phyloP scores from a whole-genome alignment of 139 green algal species.

The Micromonas commoda region DNA sequence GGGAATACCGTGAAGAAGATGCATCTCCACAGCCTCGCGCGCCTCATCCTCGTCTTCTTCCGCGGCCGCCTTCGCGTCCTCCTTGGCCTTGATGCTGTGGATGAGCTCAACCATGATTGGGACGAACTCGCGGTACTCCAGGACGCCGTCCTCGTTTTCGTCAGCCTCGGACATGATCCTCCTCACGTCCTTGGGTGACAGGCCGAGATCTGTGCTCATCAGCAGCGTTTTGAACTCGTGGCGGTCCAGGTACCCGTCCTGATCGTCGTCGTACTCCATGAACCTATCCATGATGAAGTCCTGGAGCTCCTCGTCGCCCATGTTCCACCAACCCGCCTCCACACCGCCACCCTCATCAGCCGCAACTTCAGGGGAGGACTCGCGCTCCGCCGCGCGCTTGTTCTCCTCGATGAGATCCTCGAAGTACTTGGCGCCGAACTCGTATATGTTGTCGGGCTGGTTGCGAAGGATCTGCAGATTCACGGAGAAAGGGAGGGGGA shows the following conservation, averaged over 20 bases:
- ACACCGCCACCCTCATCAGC: not conserved
- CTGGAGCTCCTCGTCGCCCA: conserved; percentile 28
- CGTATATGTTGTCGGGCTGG: conserved; percentile 65
- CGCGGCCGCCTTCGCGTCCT: not conserved
- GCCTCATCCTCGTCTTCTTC: conserved; percentile 20
- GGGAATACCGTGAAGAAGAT: conserved; percentile 47
- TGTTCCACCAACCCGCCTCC: conserved; percentile 7
- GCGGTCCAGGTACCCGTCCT: conserved; percentile 48
- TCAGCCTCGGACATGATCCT: conserved; percentile 52
- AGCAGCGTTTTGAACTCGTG: conserved; percentile 47
- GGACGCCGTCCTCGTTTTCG: conserved; percentile 53
- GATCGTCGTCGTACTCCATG: conserved; percentile 46
- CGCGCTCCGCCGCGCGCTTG: too few relatives aligned
- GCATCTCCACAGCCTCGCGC: conserved; percentile 6
- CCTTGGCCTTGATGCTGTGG: conserved; percentile 22
- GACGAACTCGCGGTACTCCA: conserved; percentile 51
- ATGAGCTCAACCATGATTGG: conserved; percentile 35
- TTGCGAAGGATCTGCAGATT: conserved; percentile 19
- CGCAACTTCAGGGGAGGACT: not conserved
- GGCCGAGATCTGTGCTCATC: conserved; percentile 27
- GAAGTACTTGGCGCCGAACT: conserved; percentile 64
- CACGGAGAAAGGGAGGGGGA: not conserved
- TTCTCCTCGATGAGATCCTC: conserved; percentile 33
- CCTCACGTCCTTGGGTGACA: conserved; percentile 33
- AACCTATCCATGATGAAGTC: conserved; percentile 45